Conservation (phyloP, 805 yeast species). For the Candida loeiensis region DNA sequence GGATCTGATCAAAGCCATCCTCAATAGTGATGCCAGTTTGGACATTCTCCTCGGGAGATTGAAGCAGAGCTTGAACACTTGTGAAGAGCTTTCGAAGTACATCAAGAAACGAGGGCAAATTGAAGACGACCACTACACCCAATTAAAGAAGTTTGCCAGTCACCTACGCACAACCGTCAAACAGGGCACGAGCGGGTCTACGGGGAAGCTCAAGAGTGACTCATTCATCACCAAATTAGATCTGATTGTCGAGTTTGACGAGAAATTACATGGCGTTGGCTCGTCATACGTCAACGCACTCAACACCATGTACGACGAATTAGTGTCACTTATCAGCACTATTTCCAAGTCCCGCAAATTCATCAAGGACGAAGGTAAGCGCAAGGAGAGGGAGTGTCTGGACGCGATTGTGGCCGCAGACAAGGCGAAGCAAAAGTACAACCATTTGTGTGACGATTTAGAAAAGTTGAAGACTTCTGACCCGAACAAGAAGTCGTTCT, state of each 20-base stretch:
- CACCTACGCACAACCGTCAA: conserved; percentile 50
- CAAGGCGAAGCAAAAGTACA: conserved; percentile 75
- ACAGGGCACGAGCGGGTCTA: conserved; percentile 24
- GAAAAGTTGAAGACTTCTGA: conserved; percentile 79
- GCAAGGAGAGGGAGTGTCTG: conserved; percentile 77
- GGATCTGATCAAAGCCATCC: conserved; percentile 47
- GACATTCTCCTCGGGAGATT: conserved; percentile 68
- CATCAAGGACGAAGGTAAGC: conserved; percentile 75
- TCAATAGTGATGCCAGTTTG: conserved; percentile 71
- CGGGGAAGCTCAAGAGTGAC: conserved; percentile 49
- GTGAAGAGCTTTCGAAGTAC: conserved; percentile 81
- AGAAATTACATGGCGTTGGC: conserved; percentile 64
- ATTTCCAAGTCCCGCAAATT: conserved; percentile 70
- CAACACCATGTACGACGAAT: conserved; percentile 81
- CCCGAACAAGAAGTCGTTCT: conserved; percentile 77
- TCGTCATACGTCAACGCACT: conserved; percentile 74
- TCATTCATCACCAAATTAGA: conserved; percentile 67
- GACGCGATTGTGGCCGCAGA: conserved; percentile 84
- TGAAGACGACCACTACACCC: conserved; percentile 76
- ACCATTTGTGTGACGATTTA: conserved; percentile 77
- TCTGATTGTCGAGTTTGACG: conserved; percentile 72
- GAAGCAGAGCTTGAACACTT: conserved; percentile 74
- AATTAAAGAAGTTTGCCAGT: conserved; percentile 65
- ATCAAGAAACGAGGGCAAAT: conserved; percentile 72
- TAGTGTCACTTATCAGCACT: conserved; percentile 64